Conservation (phyloP, 768 basidiomycete genomes). For the Atractiella rhizophila region DNA sequence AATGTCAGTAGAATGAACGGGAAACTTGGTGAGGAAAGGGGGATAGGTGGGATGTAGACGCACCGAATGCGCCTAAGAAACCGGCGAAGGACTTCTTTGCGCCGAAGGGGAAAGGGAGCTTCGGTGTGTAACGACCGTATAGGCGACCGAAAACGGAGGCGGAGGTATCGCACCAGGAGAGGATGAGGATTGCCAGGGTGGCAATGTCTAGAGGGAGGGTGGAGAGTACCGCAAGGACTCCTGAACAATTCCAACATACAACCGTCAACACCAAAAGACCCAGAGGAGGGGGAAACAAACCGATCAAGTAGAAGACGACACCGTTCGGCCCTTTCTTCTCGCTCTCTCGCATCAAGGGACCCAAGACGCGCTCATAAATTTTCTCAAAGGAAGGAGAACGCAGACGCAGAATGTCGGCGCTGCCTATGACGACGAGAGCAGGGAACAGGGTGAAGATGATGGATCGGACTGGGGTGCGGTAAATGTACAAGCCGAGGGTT, state of each 20-base stretch:
- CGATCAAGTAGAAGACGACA: slow-evolving; percentile 16
- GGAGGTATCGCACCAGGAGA: slow-evolving; percentile 17
- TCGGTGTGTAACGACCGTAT: slow-evolving; percentile 16
- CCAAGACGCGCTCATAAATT: slow-evolving; percentile 10
- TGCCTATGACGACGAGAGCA: slow-evolving; percentile 8
- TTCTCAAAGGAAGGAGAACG: slow-evolving; percentile 6
- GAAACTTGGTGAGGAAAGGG: no score
- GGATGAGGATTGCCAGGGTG: slow-evolving; percentile 14
- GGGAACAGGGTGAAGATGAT: slow-evolving; percentile 4
- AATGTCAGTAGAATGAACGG: no score
- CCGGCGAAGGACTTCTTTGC: slow-evolving; percentile 17
- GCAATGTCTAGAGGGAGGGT: slow-evolving; percentile 14
- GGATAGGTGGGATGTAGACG: no score
- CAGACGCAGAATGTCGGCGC: slow-evolving; percentile 13
- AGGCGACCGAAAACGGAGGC: slow-evolving; percentile 18
- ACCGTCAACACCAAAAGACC: slow-evolving; percentile 14
- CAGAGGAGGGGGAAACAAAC: slow-evolving; percentile 12
- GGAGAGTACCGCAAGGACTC: background rate
- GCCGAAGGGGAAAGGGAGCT: slow-evolving; percentile 16
- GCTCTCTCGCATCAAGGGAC: slow-evolving; percentile 14
- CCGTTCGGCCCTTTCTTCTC: slow-evolving; percentile 5
- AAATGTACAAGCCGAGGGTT: slow-evolving; percentile 10
- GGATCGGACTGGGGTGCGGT: slow-evolving; percentile 6
- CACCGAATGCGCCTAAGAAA: slow-evolving; percentile 12
- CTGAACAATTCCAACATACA: background rate